These are phyloP conservation scores for Porcisia hertigi DNA, from an alignment of 208 protist species.

Conservation along the genomic window DNA sequence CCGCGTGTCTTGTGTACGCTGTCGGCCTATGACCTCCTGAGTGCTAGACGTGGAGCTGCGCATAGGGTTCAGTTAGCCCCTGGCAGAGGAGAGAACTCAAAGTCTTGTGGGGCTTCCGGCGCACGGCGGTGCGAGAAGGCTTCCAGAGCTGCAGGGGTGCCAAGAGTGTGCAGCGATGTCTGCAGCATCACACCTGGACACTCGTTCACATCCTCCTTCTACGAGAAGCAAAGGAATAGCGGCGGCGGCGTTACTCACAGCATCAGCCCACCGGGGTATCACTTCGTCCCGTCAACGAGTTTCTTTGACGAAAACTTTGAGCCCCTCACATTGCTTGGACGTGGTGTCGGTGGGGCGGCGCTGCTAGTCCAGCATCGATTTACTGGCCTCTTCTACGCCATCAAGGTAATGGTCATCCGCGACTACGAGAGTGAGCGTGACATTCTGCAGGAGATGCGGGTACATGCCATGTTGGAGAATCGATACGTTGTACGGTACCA, in stretches of 20 bases:
- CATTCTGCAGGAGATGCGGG: constrained; percentile 68
- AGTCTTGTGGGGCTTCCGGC: background rate
- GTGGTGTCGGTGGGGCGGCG: constrained; percentile 70
- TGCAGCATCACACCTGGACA: background rate
- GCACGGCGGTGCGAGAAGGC: background rate
- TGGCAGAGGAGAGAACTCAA: background rate
- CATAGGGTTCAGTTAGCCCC: background rate
- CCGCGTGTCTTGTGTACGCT: constrained; percentile 20
- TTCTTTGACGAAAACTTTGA: constrained; percentile 92
- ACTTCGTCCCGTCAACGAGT: constrained; percentile 28
- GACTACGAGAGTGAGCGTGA: constrained; percentile 69
- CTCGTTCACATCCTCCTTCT: constrained; percentile 13
- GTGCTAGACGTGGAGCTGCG: background rate
- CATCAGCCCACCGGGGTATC: constrained; percentile 15
- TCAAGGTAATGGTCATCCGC: constrained; percentile 79
- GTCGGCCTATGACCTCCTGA: constrained; percentile 10
- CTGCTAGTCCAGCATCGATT: constrained; percentile 77
- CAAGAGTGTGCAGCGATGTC: too few species aligned
- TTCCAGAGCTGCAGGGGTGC: too few species aligned
- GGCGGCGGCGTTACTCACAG: constrained; percentile 18
- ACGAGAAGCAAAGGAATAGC: background rate
- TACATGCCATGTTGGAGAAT: constrained; percentile 71
- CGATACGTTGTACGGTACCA: constrained; percentile 77
- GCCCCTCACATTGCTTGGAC: constrained; percentile 63
- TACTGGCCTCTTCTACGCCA: constrained; percentile 82